Conservation (phyloP, 345 rosid genomes). For the Citrus cavaleriei region DNA sequence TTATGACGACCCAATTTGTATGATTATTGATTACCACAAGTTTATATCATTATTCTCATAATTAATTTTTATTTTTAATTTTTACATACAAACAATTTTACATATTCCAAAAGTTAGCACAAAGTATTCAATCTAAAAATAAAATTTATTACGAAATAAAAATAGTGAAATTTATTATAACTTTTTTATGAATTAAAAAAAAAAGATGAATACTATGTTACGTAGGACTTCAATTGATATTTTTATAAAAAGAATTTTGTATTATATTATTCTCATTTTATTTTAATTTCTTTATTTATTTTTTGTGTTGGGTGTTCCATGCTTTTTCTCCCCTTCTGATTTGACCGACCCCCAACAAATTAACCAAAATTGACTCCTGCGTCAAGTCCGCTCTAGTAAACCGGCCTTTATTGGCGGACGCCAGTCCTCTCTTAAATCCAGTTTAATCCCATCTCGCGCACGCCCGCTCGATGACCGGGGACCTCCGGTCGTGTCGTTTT, state of each 20-base stretch:
- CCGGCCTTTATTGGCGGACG: slow-evolving; percentile 42
- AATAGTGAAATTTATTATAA: no score
- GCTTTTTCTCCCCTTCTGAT: slow-evolving; percentile 30
- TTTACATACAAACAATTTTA: no score
- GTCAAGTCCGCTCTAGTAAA: slow-evolving; percentile 48
- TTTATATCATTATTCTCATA: no score
- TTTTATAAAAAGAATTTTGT: not conserved
- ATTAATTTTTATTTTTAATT: no score
- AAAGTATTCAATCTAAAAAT: no score
- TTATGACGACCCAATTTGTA: no score
- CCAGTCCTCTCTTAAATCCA: slow-evolving; percentile 32
- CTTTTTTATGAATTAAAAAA: no score
- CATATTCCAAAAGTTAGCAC: no score
- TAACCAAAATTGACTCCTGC: slow-evolving; percentile 37
- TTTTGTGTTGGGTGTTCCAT: slow-evolving; percentile 19
- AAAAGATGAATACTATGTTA: no score
- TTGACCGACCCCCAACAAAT: slow-evolving; percentile 36
- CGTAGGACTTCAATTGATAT: no score
- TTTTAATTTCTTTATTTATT: not conserved
- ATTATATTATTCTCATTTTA: not conserved
- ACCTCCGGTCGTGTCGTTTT: slow-evolving; percentile 24
- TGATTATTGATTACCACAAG: no score
- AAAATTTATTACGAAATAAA: no score
- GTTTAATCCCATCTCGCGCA: slow-evolving; percentile 30
- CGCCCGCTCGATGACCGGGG: slow-evolving; percentile 36